Conservation (phyloP, 2,329 filamentous ascomycete species). For the Aspergillus brasiliensis region DNA sequence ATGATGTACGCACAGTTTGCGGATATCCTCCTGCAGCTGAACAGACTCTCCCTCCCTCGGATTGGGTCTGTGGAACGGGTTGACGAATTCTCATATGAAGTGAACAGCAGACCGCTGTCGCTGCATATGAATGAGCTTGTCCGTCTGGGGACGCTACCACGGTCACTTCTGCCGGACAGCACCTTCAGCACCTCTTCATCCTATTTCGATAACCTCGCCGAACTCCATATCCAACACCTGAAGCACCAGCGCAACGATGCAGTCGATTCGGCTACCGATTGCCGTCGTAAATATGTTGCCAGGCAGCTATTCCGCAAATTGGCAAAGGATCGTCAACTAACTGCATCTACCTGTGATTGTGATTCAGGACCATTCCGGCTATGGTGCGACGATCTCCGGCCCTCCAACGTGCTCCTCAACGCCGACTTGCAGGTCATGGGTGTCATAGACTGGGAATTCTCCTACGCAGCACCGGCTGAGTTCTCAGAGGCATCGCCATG, state of each 20-base stretch:
- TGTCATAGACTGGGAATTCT: constrained; percentile 30
- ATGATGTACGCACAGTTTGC: constrained; percentile 45
- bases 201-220: constrained; percentile 44
- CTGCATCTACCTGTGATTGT: constrained; percentile 18
- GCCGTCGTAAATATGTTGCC: constrained; percentile 23
- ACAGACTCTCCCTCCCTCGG: constrained; percentile 32
- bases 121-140: constrained; percentile 48
- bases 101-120: constrained; percentile 41
- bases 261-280: constrained; percentile 29
- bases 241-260: constrained; percentile 43
- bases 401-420: constrained; percentile 19
- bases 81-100: constrained; percentile 24
- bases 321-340: constrained; percentile 13
- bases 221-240: constrained; percentile 47
- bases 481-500: constrained; percentile 23
- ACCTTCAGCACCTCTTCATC: constrained; percentile 38
- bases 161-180: constrained; percentile 16
- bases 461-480: constrained; percentile 25
- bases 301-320: constrained; percentile 25
- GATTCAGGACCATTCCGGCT: constrained; percentile 27
- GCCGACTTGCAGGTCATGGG: constrained; percentile 13
- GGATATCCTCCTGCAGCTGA: constrained; percentile 44
- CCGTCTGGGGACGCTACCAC: constrained; percentile 26
- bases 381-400: constrained; percentile 27
- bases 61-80: constrained; percentile 45